Evolutionary conservation across 2,329 filamentous ascomycete genomes (phyloP).

Genomic region (Fusarium oxysporum): DNA sequence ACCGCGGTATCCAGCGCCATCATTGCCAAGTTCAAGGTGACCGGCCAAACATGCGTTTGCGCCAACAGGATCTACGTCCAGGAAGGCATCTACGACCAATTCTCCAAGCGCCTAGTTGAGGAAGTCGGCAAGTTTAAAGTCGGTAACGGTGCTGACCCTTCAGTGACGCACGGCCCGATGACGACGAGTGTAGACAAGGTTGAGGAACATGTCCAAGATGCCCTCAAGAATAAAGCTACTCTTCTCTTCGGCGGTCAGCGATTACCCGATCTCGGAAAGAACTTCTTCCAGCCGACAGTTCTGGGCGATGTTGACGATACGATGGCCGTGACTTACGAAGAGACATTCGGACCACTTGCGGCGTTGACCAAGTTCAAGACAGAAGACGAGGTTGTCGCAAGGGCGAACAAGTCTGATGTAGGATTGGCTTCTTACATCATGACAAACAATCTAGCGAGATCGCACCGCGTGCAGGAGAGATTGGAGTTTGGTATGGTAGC

Average conservation of each 20-base stretch:
- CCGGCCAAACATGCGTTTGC: constrained; percentile 91
- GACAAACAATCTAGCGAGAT: constrained; percentile 74
- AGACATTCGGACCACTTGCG: constrained; percentile 73
- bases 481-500: constrained; percentile 78
- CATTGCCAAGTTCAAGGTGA: constrained; percentile 86
- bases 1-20: constrained; percentile 73
- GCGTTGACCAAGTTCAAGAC: constrained; percentile 74
- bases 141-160: constrained; percentile 68
- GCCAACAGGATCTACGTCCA: constrained; percentile 83
- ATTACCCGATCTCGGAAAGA: constrained; percentile 71
- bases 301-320: constrained; percentile 68
- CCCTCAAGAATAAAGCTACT: constrained; percentile 70
- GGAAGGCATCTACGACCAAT: constrained; percentile 76
- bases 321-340: constrained; percentile 69
- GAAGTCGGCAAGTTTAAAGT: constrained; percentile 78
- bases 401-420: constrained; percentile 71
- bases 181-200: constrained; percentile 71
- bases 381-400: constrained; percentile 71
- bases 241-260: constrained; percentile 72
- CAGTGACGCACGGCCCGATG: constrained; percentile 76
- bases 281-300: constrained; percentile 78
- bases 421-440: constrained; percentile 76
- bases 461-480: constrained; percentile 74
- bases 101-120: constrained; percentile 71
- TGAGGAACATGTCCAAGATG: constrained; percentile 73